Conservation (phyloP, 2,329 filamentous ascomycete species). For the Huntiella bhutanensis region DNA sequence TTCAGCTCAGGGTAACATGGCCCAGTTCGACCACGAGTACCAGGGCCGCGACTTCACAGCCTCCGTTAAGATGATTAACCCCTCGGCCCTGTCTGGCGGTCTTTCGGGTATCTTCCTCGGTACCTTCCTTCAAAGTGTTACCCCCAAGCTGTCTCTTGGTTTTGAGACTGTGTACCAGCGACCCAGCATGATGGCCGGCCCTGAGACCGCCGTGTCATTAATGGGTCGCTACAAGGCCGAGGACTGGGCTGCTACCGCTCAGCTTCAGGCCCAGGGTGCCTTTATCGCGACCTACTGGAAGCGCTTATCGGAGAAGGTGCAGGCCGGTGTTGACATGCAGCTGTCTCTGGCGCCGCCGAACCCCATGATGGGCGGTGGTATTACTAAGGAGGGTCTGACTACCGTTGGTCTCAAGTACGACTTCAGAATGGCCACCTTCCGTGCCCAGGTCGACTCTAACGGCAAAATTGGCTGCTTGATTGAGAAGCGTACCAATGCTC, state of each 20-base stretch:
- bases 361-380: slow-evolving; percentile 54
- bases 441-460: slow-evolving; percentile 85
- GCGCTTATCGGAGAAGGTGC: slow-evolving; percentile 79
- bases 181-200: slow-evolving; percentile 60
- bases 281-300: slow-evolving; percentile 90
- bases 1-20: slow-evolving; percentile 41
- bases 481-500: slow-evolving; percentile 88
- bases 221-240: slow-evolving; percentile 75
- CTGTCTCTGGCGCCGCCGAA: slow-evolving; percentile 54
- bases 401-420: slow-evolving; percentile 95
- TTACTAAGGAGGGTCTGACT: slow-evolving; percentile 73
- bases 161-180: slow-evolving; percentile 91
- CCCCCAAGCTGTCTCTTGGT: slow-evolving; percentile 68
- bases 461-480: slow-evolving; percentile 84
- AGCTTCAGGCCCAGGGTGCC: slow-evolving; percentile 73
- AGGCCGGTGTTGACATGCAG: slow-evolving; percentile 89
- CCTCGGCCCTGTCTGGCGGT: slow-evolving; percentile 79
- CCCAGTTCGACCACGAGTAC: slow-evolving; percentile 73
- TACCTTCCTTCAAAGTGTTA: slow-evolving; percentile 87
- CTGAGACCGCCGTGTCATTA: slow-evolving; percentile 83
- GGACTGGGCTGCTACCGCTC: slow-evolving; percentile 85
- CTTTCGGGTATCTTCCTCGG: slow-evolving; percentile 90
- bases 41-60: slow-evolving; percentile 83
- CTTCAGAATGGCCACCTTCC: slow-evolving; percentile 88
- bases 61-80: slow-evolving; percentile 84